Evolutionary conservation across 371 early-diverging fungal genomes (phyloP), one percentile per base, ranked within the genome.

Genomic region (Rhizopus delemar): DNA sequence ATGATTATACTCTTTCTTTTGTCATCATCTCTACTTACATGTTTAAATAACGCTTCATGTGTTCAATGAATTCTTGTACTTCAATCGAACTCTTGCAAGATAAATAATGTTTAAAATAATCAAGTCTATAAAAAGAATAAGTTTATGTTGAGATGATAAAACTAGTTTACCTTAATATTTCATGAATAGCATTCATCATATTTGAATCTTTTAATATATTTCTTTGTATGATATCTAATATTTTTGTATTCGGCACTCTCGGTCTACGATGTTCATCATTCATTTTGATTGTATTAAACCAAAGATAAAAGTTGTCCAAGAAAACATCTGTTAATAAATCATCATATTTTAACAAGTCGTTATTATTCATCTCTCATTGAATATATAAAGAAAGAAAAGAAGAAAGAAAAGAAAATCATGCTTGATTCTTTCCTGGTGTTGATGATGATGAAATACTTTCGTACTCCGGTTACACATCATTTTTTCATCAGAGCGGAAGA

Each of bases 291-390:
- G 90, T 90, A 54, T 69, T 57, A 62, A 90, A 90, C 87, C 88
- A 88, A 15, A 90, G 77, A 51, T 75, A 75, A 35, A 82, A 58
- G 31, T 75, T 80, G 56, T 90, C 90, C 60, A 90, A 69, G 50
- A 89, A 75, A 15, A 88, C 66, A 62, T 88, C 88, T 46, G 86
- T 83, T 51, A 89, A 73, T 16, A 90, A 62, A 74, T 90, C 90
- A 74, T 90, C 90, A 68, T 83, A 85, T 41, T 75, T 75, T 15
- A 88, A 87, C 43, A 89, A 72, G 29, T 85, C 62, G 34, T 71
- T 63, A 46, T 76, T 76, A 53, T 80, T 70, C 80, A 79, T 67
- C 0, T 83, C 8, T 39, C 8, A 39, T 9, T 39, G 12, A 39
- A 39, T 39, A 39, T 0, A 39, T 39, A 12, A 39, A 12, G 5